Conservation (phyloP, 805 yeast genomes). For the Myxozyma monticola region DNA sequence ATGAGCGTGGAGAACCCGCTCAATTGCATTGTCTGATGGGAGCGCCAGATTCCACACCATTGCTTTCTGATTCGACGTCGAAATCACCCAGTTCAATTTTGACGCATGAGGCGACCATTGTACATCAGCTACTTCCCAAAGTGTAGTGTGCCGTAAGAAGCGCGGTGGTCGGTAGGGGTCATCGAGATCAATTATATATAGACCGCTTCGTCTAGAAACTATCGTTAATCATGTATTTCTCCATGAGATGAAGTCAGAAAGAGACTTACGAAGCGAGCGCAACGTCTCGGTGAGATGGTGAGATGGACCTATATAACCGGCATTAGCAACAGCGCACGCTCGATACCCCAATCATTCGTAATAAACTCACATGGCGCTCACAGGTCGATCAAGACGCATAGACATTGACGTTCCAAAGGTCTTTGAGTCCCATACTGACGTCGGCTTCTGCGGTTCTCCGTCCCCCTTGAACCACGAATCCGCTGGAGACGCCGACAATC, state of each 20-base stretch:
- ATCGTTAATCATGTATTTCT: neutral
- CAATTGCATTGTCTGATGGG: slow-evolving; percentile 71
- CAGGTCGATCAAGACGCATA: slow-evolving; percentile 84
- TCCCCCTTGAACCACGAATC: too few relatives aligned
- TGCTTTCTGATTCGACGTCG: slow-evolving; percentile 94
- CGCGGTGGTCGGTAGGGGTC: slow-evolving; percentile 95
- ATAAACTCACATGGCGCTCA: slow-evolving; percentile 80
- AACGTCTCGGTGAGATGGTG: slow-evolving; percentile 75
- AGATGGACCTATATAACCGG: slow-evolving; percentile 25
- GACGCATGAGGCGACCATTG: slow-evolving; percentile 95
- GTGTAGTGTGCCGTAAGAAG: slow-evolving; percentile 85
- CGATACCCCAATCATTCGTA: neutral
- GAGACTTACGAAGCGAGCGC: slow-evolving; percentile 68
- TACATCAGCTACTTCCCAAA: slow-evolving; percentile 99
- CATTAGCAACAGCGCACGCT: neutral
- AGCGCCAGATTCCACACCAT: slow-evolving; percentile 88
- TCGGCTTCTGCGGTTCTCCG: too few relatives aligned
- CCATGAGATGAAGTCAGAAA: slow-evolving; percentile 23
- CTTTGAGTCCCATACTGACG: slow-evolving; percentile 25
- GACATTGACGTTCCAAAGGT: slow-evolving; percentile 78
- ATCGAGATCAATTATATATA: slow-evolving; percentile 86
- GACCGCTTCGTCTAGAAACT: slow-evolving; percentile 56
- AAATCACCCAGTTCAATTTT: slow-evolving; percentile 87
- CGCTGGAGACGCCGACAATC: too few relatives aligned
- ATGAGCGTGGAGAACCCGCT: slow-evolving; percentile 85